Evolutionary conservation across 257 asterid genomes (phyloP), one percentile per base, ranked within the genome.

Genomic region (Plantago major): DNA sequence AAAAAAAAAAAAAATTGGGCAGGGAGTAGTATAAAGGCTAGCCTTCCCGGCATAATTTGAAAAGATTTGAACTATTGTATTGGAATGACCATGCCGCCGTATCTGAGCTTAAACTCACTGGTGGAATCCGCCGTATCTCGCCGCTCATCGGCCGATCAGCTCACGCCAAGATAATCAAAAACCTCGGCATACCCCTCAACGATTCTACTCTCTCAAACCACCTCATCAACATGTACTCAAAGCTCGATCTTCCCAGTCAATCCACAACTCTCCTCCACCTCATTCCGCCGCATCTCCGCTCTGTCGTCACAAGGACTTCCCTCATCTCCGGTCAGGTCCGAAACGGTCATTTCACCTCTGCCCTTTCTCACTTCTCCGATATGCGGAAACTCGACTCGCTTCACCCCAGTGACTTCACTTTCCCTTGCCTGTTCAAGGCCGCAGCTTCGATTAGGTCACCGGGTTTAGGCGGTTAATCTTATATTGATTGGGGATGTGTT

Each of bases 241-340:
- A 91, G 78, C 90, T 91, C 76, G 92, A 84, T 75, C 71, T 0
- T 71, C 80, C 65, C 42, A 62, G 69, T 53, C 89, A 59, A 16
- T 96, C 96, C 67, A 56, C 65, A 64, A 65, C 64, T 58, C 62
- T 88, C 73, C 88, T 86, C 68, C 71, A 65, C 19, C 81, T 77
- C 62, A 74, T 84, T 47, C 87, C 88, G 11, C 9, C 71, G 17
- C 57, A 65, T 40, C 69, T 66, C 72, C 96, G 95, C 69, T 88
- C 96, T 68, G 94, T 91, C 73, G 98, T 91, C 64, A 82, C 95
- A 11, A 88, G 96, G 95, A 91, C 98, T 4, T 62, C 95, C 53
- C 65, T 91, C 43, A 86, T 91, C 68, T 72, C 96, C 66, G 98
- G 96, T 66, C 42, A 77, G n/a, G 96, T 91, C 58, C 90, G 78